Conservation (phyloP, 2,329 filamentous ascomycete genomes). For the Curvularia sp. region DNA sequence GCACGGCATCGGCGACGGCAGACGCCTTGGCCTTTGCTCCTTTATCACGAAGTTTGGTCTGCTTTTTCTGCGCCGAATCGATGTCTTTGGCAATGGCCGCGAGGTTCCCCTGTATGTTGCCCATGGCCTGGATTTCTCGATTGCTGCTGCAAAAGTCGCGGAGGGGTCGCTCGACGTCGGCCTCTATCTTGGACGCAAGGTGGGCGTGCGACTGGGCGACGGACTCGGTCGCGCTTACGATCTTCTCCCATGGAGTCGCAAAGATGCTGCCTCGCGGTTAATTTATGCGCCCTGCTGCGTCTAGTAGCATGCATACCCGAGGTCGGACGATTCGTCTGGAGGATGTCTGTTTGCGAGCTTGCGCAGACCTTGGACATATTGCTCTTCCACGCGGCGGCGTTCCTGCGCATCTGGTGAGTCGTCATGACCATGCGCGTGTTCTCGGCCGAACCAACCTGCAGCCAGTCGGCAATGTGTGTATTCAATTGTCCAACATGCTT, state of each 20-base stretch:
- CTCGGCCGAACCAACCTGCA: conserved; percentile 72
- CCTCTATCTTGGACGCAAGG: conserved; percentile 81
- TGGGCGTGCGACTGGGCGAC: conserved; percentile 84
- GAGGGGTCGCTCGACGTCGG: conserved; percentile 84
- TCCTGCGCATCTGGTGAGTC: conserved; percentile 66
- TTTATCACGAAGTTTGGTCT: conserved; percentile 83
- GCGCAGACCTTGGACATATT: conserved; percentile 81
- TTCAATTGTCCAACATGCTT: conserved; percentile 88
- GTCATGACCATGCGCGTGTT: conserved; percentile 9
- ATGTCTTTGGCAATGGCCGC: conserved; percentile 82
- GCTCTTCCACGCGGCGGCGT: conserved; percentile 88
- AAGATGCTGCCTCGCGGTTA: conserved; percentile 72
- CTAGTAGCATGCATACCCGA: conserved; percentile 71
- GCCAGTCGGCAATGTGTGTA: conserved; percentile 91
- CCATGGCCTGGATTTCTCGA: conserved; percentile 79
- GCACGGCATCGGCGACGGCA: conserved; percentile 77
- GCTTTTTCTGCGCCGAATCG: conserved; percentile 81
- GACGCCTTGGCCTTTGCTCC: conserved; percentile 76
- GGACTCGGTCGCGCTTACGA: conserved; percentile 78
- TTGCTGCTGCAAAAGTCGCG: conserved; percentile 76
- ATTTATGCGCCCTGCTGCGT: conserved; percentile 18
- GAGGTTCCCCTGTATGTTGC: conserved; percentile 82
- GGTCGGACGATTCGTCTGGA: conserved; percentile 77
- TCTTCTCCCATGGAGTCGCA: conserved; percentile 86
- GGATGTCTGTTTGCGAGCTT: conserved; percentile 79